Percentiles rank a stretch among this genome's conserved stretches.
These are phyloP conservation scores for Phytophthora ohioensis DNA, from an alignment of 352 stramenopile species.

Conservation along the genomic window DNA sequence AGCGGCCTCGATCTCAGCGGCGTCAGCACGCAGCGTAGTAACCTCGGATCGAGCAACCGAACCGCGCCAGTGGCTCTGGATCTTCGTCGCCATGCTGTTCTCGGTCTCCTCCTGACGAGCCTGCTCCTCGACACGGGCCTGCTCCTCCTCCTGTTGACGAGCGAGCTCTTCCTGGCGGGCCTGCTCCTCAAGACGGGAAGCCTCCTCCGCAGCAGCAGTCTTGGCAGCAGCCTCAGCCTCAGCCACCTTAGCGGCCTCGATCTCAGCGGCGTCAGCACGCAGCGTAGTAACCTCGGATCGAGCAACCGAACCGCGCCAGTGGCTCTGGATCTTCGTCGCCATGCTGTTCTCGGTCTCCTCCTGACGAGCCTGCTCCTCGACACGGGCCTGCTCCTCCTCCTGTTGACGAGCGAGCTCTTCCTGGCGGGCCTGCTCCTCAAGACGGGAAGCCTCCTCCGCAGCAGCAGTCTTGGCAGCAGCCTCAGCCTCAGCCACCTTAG, in stretches of 20 bases:
- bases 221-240: not conserved
- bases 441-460: no score
- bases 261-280: not conserved
- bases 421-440: no score
- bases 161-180: slow-evolving; percentile 2
- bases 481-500: no score
- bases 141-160: slow-evolving; percentile 9
- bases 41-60: slow-evolving; percentile 16
- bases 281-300: slow-evolving; percentile 10
- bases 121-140: not conserved
- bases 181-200: not conserved
- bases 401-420: no score
- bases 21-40: not conserved
- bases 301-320: slow-evolving; percentile 31
- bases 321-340: slow-evolving; percentile 38
- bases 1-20: not conserved
- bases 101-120: slow-evolving; percentile 2
- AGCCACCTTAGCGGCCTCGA: not conserved
- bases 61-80: slow-evolving; percentile 41
- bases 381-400: no score
- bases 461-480: no score
- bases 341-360: slow-evolving; percentile 5
- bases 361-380: slow-evolving; percentile 1
- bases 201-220: not conserved
- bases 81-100: slow-evolving; percentile 26